Conservation (phyloP, 441 rosid genomes). For the Jatropha podagrica region DNA sequence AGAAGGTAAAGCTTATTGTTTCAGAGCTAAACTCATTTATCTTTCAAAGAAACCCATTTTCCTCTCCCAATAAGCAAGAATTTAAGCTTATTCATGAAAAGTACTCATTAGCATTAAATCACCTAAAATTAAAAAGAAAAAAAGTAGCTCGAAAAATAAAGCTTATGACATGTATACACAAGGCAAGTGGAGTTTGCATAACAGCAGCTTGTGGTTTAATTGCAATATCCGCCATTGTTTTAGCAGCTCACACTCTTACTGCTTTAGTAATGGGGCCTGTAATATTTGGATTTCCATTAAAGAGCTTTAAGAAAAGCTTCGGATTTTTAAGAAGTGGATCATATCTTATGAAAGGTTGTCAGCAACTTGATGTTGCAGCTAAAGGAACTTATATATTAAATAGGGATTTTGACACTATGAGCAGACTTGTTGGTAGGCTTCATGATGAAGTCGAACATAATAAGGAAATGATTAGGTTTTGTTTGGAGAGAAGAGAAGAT, state of each 20-base stretch:
- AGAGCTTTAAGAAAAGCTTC: conserved; percentile 28
- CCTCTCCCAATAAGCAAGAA: conserved; percentile 26
- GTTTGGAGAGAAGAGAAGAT: conserved; percentile 34
- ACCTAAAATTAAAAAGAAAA: conserved; percentile 33
- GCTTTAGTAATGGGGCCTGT: conserved; percentile 34
- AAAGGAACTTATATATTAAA: conserved; percentile 46
- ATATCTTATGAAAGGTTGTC: conserved; percentile 25
- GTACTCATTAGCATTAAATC: conserved; percentile 24
- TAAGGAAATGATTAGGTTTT: conserved; percentile 34
- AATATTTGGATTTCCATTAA: conserved; percentile 27
- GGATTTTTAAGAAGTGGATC: conserved; percentile 23
- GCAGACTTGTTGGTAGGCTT: conserved; percentile 43
- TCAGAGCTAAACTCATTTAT: conserved; percentile 25
- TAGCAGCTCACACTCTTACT: conserved; percentile 39
- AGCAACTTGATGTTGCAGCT: conserved; percentile 46
- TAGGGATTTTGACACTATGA: conserved; percentile 49
- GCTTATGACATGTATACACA: conserved; percentile 25
- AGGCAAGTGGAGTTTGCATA: conserved; percentile 33
- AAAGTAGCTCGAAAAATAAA: conserved; percentile 33
- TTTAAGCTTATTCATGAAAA: conserved; percentile 32
- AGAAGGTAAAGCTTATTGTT: conserved; percentile 4
- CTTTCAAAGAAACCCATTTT: conserved; percentile 30
- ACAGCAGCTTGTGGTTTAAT: conserved; percentile 36
- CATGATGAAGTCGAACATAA: conserved; percentile 50
- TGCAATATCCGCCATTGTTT: conserved; percentile 27